These are phyloP conservation scores for Fraxinus cuspidata DNA, from an alignment of 257 asterid species.

Conservation along the genomic window DNA sequence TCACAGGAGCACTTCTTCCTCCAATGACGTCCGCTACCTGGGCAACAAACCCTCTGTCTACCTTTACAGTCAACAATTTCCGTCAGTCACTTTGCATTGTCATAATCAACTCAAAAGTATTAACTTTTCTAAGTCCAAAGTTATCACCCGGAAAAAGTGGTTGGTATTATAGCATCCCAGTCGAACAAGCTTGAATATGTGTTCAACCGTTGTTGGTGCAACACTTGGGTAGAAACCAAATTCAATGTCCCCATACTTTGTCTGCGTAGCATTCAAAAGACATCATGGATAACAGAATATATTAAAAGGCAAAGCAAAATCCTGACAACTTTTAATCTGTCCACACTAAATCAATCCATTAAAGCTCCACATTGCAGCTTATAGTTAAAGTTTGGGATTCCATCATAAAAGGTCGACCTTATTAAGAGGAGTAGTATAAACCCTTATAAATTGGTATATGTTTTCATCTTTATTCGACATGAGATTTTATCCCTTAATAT, in stretches of 20 bases:
- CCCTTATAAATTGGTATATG: too few species aligned
- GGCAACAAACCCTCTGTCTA: conserved; percentile 95
- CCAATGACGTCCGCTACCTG: conserved; percentile 95
- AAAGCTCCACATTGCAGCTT: neutral
- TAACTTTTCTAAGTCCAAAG: neutral
- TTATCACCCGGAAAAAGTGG: conserved; percentile 87
- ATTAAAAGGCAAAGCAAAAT: neutral
- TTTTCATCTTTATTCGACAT: too few species aligned
- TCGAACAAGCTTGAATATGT: conserved; percentile 88
- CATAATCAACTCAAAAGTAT: neutral
- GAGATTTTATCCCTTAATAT: too few species aligned
- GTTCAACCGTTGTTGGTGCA: conserved; percentile 83
- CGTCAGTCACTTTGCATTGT: conserved; percentile 20
- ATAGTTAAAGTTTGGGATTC: too few species aligned
- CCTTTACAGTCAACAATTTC: conserved; percentile 47
- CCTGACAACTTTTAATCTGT: neutral
- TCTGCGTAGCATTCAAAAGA: conserved; percentile 44
- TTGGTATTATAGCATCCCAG: conserved; percentile 90
- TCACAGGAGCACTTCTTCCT: conserved; percentile 96
- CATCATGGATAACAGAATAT: neutral
- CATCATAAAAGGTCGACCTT: too few species aligned
- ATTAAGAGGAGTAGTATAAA: too few species aligned
- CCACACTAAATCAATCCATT: neutral
- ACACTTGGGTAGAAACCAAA: conserved; percentile 76
- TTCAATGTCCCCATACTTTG: conserved; percentile 67